Evolutionary conservation across 2,329 filamentous ascomycete species (phyloP).

Genomic region (Ambrosiella cleistominuta): DNA sequence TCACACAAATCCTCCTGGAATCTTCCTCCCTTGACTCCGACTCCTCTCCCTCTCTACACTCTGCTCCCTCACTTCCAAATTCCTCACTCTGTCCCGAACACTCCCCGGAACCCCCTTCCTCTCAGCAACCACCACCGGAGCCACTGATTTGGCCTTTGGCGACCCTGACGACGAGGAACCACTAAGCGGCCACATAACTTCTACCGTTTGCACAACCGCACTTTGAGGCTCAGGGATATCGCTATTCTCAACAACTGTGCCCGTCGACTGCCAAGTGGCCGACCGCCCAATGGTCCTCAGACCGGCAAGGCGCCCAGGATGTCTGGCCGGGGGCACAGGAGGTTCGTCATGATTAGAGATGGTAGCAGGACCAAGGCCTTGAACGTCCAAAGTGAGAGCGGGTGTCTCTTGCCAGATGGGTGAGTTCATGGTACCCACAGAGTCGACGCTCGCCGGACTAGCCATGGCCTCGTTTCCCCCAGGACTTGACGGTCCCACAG

Average conservation of each 20-base stretch:
- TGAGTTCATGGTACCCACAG: background rate
- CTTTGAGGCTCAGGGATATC: conserved; percentile 7
- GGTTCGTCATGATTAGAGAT: background rate
- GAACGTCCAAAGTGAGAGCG: conserved; percentile 1
- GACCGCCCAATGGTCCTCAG: conserved; percentile 1
- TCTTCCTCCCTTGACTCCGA: background rate
- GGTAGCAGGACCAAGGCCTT: background rate
- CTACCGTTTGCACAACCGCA: background rate
- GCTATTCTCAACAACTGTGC: background rate
- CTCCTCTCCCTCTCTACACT: background rate
- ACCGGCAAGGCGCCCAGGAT: background rate
- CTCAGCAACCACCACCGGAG: background rate
- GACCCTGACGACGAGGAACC: background rate
- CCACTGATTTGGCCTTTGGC: background rate
- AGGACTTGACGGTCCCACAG: background rate
- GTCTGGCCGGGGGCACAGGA: background rate
- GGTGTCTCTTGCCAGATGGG: conserved; percentile 3
- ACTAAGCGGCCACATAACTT: conserved; percentile 5
- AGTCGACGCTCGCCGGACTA: background rate
- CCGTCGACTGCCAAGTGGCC: background rate
- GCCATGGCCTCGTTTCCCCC: background rate
- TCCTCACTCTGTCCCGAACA: conserved; percentile 9
- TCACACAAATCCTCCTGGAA: background rate
- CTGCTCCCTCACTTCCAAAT: conserved; percentile 7
- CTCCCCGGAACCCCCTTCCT: background rate